phyloP scores from a whole-genome alignment of 2,329 filamentous ascomycete genomes.

The Trichoderma sp. region DNA sequence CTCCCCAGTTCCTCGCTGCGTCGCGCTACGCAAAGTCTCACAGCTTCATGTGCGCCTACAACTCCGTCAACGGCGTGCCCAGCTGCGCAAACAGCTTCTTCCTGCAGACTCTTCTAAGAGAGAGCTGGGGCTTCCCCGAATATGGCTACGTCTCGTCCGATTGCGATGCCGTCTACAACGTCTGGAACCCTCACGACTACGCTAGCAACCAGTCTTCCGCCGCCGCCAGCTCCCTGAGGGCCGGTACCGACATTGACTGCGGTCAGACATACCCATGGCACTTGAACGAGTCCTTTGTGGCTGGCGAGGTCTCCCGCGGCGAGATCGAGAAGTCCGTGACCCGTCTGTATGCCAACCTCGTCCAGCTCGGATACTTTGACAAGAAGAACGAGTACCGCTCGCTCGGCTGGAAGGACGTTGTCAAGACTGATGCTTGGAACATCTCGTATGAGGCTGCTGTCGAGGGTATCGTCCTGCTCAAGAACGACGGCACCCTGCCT shows the following conservation, averaged over 20 bases:
- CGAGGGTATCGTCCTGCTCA: slow-evolving; percentile 58
- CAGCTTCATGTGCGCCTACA: slow-evolving; percentile 65
- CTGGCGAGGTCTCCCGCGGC: slow-evolving; percentile 16
- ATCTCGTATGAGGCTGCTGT: slow-evolving; percentile 48
- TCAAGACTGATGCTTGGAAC: slow-evolving; percentile 11
- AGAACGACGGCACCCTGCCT: slow-evolving; percentile 63
- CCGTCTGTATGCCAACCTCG: slow-evolving; percentile 19
- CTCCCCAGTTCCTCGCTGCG: slow-evolving; percentile 54
- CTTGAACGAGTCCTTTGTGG: slow-evolving; percentile 18
- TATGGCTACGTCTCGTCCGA: slow-evolving; percentile 65
- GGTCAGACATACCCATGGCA: slow-evolving; percentile 20
- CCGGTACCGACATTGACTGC: slow-evolving; percentile 35
- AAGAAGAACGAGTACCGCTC: slow-evolving; percentile 7
- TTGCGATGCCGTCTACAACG: slow-evolving; percentile 62
- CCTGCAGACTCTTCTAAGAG: slow-evolving; percentile 60
- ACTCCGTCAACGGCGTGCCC: slow-evolving; percentile 65
- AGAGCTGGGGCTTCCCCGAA: slow-evolving; percentile 64
- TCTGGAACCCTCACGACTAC: slow-evolving; percentile 48
- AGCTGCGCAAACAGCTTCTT: slow-evolving; percentile 64
- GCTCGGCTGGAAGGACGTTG: slow-evolving; percentile 56
- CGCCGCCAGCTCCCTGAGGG: slow-evolving; percentile 34
- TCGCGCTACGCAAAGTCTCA: slow-evolving; percentile 53
- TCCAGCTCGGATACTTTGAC: slow-evolving; percentile 20
- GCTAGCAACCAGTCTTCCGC: slow-evolving; percentile 37
- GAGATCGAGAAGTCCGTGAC: slow-evolving; percentile 19